These are phyloP conservation scores for Xylaria venustula DNA, from an alignment of 495 filamentous ascomycete genomes.

Conservation along the genomic window DNA sequence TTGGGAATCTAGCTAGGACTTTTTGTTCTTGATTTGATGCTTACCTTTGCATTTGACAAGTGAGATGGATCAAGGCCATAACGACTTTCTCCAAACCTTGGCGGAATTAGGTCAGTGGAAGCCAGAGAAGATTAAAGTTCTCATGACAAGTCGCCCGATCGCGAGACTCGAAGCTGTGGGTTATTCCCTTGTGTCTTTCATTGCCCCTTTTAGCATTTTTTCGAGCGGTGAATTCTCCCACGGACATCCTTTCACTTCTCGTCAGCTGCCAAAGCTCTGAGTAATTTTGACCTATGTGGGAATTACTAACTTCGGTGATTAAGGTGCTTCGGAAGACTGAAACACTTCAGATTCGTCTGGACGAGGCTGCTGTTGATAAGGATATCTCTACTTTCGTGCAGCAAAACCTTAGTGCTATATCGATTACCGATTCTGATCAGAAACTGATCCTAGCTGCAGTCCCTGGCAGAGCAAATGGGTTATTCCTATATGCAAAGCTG, in stretches of 20 bases:
- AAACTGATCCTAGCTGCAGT: constrained; percentile 19
- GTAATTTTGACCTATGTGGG: no score
- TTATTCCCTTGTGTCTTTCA: no score
- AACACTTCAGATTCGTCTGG: constrained; percentile 33
- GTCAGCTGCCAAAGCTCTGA: no score
- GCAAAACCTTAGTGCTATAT: constrained; percentile 13
- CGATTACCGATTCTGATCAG: constrained; percentile 14
- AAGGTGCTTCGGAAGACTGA: constrained; percentile 11
- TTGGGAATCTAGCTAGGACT: not conserved
- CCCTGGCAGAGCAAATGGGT: constrained; percentile 28
- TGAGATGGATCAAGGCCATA: constrained; percentile 36
- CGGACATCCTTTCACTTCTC: no score
- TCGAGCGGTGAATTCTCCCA: no score
- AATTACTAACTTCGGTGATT: no score
- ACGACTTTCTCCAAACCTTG: constrained; percentile 35
- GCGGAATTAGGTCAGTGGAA: constrained; percentile 34
- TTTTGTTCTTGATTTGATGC: not conserved
- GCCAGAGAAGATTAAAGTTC: constrained; percentile 40
- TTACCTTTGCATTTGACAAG: not conserved
- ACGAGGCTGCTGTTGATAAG: constrained; percentile 36
- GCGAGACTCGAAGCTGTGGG: constrained; percentile 28
- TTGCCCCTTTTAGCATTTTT: no score
- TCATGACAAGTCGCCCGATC: constrained; percentile 46
- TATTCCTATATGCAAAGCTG: constrained; percentile 49
- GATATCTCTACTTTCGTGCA: constrained; percentile 44